phyloP scores from a whole-genome alignment of 306 rosid genomes.

The Medicago ruthenica region DNA sequence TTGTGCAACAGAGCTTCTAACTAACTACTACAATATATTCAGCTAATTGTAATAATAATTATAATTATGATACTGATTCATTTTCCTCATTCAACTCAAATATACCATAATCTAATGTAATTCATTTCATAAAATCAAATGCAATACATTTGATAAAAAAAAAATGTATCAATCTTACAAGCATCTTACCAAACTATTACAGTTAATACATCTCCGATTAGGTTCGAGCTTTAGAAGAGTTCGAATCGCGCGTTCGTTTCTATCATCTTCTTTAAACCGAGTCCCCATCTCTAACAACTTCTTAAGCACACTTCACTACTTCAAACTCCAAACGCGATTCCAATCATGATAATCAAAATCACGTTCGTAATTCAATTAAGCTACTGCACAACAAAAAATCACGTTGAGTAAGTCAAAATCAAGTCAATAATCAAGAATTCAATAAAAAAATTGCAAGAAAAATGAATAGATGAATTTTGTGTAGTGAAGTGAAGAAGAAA shows the following conservation, averaged over 20 bases:
- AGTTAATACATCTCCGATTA: constrained; percentile 91
- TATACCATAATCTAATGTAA: not conserved
- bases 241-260: constrained; percentile 84
- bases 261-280: constrained; percentile 86
- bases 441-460: not conserved
- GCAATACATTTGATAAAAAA: not conserved
- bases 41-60: not conserved
- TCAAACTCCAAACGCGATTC: constrained; percentile 38
- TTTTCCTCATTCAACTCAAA: not conserved
- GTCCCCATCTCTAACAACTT: constrained; percentile 54
- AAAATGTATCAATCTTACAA: not conserved
- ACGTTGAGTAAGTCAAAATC: not conserved
- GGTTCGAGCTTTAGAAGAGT: constrained; percentile 81
- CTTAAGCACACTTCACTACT: constrained; percentile 17
- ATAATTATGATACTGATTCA: not conserved
- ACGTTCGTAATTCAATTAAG: not conserved
- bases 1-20: too few relatives aligned
- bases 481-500: constrained; percentile 1
- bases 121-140: not conserved
- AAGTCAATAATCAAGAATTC: constrained; percentile 26
- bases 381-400: not conserved
- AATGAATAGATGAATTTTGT: constrained; percentile 8
- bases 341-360: constrained; percentile 1
- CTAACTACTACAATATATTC: not conserved
- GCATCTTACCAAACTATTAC: constrained; percentile 76